A percentile compares a stretch with the other conserved stretches of the same genome.
Evolutionary conservation across 768 basidiomycete genomes (phyloP).

Genomic region (Lentinula sp.): DNA sequence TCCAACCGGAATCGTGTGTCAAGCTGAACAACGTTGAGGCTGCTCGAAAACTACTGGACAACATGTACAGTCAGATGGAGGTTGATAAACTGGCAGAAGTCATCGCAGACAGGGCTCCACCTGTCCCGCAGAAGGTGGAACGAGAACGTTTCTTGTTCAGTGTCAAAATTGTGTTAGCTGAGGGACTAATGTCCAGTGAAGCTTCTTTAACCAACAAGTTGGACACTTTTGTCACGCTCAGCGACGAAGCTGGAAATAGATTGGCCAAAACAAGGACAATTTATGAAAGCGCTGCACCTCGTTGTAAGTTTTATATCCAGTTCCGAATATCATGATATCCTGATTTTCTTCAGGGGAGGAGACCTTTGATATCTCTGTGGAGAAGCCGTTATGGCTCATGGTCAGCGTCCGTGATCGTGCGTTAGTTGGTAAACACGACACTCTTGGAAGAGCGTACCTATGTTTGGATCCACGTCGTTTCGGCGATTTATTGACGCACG

Average conservation of each 20-base stretch:
- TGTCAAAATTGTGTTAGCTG: constrained; percentile 89
- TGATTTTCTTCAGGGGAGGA: constrained; percentile 72
- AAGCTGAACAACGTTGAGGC: constrained; percentile 97
- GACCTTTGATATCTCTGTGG: constrained; percentile 91
- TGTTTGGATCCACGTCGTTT: constrained; percentile 88
- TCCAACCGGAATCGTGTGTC: constrained; percentile 89
- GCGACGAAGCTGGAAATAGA: constrained; percentile 85
- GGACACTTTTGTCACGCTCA: constrained; percentile 92
- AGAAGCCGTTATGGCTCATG: constrained; percentile 95
- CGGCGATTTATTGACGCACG: constrained; percentile 84
- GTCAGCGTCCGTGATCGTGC: constrained; percentile 90
- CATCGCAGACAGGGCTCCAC: constrained; percentile 50
- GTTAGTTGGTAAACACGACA: constrained; percentile 88
- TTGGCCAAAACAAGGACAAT: constrained; percentile 94
- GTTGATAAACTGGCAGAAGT: constrained; percentile 79
- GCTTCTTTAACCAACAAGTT: constrained; percentile 61
- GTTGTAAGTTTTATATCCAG: constrained; percentile 56
- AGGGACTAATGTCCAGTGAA: constrained; percentile 76
- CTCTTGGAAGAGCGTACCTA: constrained; percentile 85
- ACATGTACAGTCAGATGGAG: constrained; percentile 88
- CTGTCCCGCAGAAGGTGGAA: constrained; percentile 66
- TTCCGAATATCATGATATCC: not conserved
- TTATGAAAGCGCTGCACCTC: constrained; percentile 84
- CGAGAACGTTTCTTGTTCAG: constrained; percentile 78
- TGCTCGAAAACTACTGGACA: constrained; percentile 84